A percentile compares a stretch with the other conserved stretches of the same genome.
phyloP scores from a whole-genome alignment of 2,329 filamentous ascomycete genomes.

The Apiospora rasikravindrae region DNA sequence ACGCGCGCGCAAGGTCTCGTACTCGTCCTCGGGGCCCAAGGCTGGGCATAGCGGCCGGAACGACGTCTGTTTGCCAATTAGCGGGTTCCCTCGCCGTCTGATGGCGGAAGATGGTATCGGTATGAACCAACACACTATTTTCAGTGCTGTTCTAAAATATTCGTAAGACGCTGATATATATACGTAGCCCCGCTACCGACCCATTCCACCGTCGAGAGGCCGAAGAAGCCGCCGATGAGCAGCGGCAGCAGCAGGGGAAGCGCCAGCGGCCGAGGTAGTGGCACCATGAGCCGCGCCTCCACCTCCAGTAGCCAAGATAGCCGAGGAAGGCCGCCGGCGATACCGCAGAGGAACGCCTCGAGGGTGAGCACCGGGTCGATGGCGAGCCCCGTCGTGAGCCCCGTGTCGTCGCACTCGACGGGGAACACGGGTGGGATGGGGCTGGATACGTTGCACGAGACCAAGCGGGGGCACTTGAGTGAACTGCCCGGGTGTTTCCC shows the following conservation, averaged over 20 bases:
- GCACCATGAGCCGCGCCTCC: not conserved
- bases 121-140: not conserved
- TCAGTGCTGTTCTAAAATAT: no score
- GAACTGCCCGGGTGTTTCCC: conserved; percentile 2
- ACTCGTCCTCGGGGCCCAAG: conserved; percentile 25
- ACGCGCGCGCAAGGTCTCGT: not conserved
- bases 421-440: not conserved
- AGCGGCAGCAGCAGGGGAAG: not conserved
- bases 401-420: not conserved
- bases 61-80: conserved; percentile 32
- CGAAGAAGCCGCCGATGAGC: not conserved
- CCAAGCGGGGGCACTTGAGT: not conserved
- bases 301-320: not conserved
- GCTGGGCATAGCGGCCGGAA: not conserved
- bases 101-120: conserved; percentile 35
- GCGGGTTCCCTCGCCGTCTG: conserved; percentile 37
- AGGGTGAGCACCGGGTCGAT: not conserved
- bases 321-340: not conserved
- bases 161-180: not conserved
- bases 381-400: not conserved
- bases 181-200: conserved; percentile 4
- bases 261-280: not conserved
- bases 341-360: not conserved
- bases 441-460: not conserved
- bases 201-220: conserved; percentile 9